Conservation (phyloP, 1,284 basidiomycete species). For the Microbotryum violaceum region DNA sequence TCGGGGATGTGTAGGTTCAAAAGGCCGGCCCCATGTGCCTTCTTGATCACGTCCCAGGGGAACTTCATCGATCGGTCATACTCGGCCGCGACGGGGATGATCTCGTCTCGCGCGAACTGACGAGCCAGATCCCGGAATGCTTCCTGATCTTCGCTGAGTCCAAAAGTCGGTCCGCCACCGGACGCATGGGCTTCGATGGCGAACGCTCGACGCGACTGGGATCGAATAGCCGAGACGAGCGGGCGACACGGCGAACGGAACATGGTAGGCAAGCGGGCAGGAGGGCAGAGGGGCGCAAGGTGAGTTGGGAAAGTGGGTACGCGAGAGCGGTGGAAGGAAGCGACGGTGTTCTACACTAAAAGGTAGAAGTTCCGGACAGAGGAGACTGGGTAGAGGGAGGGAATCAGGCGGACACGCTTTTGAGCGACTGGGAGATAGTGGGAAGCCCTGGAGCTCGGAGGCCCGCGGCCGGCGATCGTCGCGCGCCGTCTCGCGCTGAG, state of each 20-base stretch:
- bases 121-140: conserved; percentile 44
- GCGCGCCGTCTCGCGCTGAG: too few relatives aligned
- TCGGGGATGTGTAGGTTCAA: conserved; percentile 47
- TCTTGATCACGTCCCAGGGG: conserved; percentile 50
- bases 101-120: conserved; percentile 46
- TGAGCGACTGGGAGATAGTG: too few relatives aligned
- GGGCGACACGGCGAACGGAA: too few relatives aligned
- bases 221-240: too few relatives aligned
- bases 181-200: conserved; percentile 6
- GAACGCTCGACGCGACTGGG: neutral
- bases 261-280: neutral
- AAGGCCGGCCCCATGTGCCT: conserved; percentile 47
- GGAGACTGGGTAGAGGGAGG: too few relatives aligned
- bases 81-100: conserved; percentile 48
- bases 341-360: too few relatives aligned
- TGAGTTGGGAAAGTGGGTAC: too few relatives aligned
- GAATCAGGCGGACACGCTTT: too few relatives aligned
- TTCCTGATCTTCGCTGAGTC: conserved; percentile 27
- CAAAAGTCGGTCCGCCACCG: conserved; percentile 13
- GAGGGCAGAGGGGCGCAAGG: neutral
- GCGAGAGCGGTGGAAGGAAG: too few relatives aligned
- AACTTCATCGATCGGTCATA: conserved; percentile 48
- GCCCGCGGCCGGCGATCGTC: too few relatives aligned
- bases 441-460: too few relatives aligned
- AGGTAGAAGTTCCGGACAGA: too few relatives aligned